Evolutionary conservation across 2,329 filamentous ascomycete species (phyloP).

Genomic region (Didymella keratinophila): DNA sequence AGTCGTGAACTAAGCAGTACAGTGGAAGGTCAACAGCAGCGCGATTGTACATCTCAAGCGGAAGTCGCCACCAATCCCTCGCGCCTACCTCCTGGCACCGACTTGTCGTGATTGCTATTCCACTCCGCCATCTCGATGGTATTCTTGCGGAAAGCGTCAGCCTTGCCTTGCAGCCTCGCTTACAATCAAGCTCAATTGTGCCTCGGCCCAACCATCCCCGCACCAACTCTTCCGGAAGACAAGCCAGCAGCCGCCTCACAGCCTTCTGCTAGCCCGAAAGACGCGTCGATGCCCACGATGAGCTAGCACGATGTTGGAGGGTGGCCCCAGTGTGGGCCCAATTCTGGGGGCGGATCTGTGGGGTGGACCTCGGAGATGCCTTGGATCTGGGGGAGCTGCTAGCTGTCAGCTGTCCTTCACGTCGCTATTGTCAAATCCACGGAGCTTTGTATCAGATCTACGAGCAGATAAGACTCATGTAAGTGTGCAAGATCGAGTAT

Average conservation of each 20-base stretch:
- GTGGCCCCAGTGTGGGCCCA: background rate
- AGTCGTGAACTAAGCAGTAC: too few species aligned
- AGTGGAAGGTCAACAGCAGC: too few species aligned
- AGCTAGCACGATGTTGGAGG: background rate
- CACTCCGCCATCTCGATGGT: too few species aligned
- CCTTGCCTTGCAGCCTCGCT: background rate
- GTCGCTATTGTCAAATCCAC: background rate
- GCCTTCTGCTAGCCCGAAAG: background rate
- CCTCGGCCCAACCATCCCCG: background rate
- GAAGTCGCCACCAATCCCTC: too few species aligned
- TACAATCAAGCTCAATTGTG: background rate
- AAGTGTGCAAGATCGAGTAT: background rate
- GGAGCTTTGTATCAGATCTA: too few species aligned
- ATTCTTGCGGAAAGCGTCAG: background rate
- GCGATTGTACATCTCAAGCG: too few species aligned
- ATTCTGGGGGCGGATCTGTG: background rate
- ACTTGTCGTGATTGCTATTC: too few species aligned
- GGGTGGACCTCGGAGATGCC: background rate
- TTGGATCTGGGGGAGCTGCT: background rate
- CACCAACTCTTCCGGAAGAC: background rate
- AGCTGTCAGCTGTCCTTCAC: background rate
- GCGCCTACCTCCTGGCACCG: too few species aligned
- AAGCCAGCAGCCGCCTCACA: background rate
- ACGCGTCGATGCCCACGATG: background rate
- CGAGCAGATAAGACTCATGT: too few species aligned